Conservation (phyloP, 2,329 filamentous ascomycete genomes). For the Colletotrichum sp. region DNA sequence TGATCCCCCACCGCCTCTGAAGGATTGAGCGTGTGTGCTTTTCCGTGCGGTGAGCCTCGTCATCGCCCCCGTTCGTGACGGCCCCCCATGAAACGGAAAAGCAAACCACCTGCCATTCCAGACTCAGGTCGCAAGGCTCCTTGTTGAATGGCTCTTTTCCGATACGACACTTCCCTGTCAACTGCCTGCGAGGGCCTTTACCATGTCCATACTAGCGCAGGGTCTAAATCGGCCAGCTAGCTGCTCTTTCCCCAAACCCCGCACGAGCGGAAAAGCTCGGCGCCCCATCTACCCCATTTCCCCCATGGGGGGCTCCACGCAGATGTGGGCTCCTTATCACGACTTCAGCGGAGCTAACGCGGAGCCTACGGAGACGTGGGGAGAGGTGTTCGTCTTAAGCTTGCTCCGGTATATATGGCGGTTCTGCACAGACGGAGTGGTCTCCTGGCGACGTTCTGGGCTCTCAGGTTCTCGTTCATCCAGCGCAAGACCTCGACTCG, state of each 20-base stretch:
- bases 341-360: constrained; percentile 3
- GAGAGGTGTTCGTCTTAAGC: background rate
- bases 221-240: background rate
- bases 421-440: background rate
- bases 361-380: background rate
- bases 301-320: constrained; percentile 12
- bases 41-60: background rate
- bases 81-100: background rate
- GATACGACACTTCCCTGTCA: background rate
- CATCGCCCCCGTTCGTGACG: background rate
- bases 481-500: background rate
- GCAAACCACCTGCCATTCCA: background rate
- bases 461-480: background rate
- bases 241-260: constrained; percentile 2
- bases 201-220: constrained; percentile 5
- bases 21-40: background rate
- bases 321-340: background rate
- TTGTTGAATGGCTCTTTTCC: background rate
- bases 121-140: background rate
- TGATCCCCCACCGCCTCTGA: background rate
- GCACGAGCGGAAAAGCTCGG: constrained; percentile 18
- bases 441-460: background rate
- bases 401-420: background rate
- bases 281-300: constrained; percentile 2
- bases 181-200: background rate